Evolutionary conservation across 2,329 filamentous ascomycete species (phyloP).

Genomic region (Ascomycota sp.): DNA sequence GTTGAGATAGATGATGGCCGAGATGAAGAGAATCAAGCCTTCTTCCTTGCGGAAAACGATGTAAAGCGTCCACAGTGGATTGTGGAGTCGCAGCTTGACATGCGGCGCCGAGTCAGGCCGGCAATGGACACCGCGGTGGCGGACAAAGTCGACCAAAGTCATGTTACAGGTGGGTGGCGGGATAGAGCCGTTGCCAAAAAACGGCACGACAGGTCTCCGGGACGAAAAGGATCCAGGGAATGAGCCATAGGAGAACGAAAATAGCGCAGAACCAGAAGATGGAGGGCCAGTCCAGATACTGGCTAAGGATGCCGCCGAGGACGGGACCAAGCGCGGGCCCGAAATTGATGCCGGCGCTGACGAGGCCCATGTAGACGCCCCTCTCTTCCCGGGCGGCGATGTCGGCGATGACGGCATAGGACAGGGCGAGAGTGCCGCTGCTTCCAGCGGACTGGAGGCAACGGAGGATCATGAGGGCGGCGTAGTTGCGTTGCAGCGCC

Average conservation of each 20-base stretch:
- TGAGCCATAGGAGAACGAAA: constrained; percentile 24
- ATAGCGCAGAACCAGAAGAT: constrained; percentile 53
- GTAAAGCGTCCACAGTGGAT: constrained; percentile 32
- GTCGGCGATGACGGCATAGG: constrained; percentile 52
- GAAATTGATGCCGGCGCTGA: constrained; percentile 36
- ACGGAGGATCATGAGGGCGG: constrained; percentile 37
- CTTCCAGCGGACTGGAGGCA: constrained; percentile 44
- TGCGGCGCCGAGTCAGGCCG: constrained; percentile 14
- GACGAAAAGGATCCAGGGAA: constrained; percentile 33
- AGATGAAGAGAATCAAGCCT: constrained; percentile 29
- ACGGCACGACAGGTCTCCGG: constrained; percentile 39
- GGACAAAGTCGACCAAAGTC: constrained; percentile 29
- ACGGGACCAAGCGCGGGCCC: constrained; percentile 35
- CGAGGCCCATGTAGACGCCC: constrained; percentile 51
- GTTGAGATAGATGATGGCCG: constrained; percentile 31
- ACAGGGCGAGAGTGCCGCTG: constrained; percentile 50
- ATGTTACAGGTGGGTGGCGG: constrained; percentile 36
- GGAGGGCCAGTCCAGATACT: constrained; percentile 45
- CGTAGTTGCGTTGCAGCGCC: constrained; percentile 34
- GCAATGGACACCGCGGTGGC: constrained; percentile 13
- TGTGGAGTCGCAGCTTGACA: constrained; percentile 29
- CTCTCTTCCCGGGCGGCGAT: constrained; percentile 47
- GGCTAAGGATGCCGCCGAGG: constrained; percentile 40
- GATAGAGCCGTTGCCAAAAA: constrained; percentile 42
- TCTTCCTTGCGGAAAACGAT: constrained; percentile 38